Conservation (phyloP, 805 yeast species). For the Yarrowia yakushimensis region DNA sequence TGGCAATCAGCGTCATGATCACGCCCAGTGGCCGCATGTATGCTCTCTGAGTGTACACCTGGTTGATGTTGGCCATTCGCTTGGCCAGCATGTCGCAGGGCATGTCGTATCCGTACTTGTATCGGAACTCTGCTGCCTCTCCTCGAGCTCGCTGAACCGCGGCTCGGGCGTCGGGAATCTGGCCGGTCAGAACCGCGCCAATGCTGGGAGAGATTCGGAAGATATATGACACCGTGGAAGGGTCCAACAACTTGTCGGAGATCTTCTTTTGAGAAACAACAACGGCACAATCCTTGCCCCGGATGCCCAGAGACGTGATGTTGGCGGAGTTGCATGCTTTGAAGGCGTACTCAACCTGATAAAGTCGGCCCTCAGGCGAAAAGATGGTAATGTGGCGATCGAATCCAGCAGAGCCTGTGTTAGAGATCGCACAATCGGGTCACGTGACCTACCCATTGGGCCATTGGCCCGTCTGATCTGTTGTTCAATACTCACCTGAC, state of each 20-base stretch:
- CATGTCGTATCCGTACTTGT: slow-evolving; percentile 94
- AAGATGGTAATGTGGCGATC: slow-evolving; percentile 98
- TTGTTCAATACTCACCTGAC: slow-evolving; percentile 5
- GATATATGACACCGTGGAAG: slow-evolving; percentile 79
- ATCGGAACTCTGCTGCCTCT: slow-evolving; percentile 95
- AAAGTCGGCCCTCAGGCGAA: slow-evolving; percentile 96
- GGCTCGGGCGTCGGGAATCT: slow-evolving; percentile 86
- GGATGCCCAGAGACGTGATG: slow-evolving; percentile 81
- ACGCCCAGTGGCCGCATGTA: slow-evolving; percentile 98
- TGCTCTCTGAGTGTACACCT: slow-evolving; percentile 94
- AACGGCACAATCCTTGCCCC: slow-evolving; percentile 83
- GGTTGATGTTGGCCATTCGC: slow-evolving; percentile 93
- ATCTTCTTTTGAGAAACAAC: slow-evolving; percentile 92
- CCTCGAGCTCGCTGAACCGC: slow-evolving; percentile 85
- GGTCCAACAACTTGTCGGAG: slow-evolving; percentile 89
- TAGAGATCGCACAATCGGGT: not conserved
- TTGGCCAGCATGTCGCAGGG: slow-evolving; percentile 90
- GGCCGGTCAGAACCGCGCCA: slow-evolving; percentile 92
- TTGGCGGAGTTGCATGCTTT: slow-evolving; percentile 93
- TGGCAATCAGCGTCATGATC: slow-evolving; percentile 79
- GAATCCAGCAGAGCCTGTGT: slow-evolving; percentile 78
- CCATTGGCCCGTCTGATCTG: not conserved
- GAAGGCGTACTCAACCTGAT: slow-evolving; percentile 97
- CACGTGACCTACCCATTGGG: not conserved
- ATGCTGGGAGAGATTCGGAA: slow-evolving; percentile 76